Percentiles rank a stretch among this genome's conserved stretches.
These are phyloP conservation scores for Geotrichum citri-aurantii DNA, from an alignment of 1,139 yeast species.

Conservation along the genomic window DNA sequence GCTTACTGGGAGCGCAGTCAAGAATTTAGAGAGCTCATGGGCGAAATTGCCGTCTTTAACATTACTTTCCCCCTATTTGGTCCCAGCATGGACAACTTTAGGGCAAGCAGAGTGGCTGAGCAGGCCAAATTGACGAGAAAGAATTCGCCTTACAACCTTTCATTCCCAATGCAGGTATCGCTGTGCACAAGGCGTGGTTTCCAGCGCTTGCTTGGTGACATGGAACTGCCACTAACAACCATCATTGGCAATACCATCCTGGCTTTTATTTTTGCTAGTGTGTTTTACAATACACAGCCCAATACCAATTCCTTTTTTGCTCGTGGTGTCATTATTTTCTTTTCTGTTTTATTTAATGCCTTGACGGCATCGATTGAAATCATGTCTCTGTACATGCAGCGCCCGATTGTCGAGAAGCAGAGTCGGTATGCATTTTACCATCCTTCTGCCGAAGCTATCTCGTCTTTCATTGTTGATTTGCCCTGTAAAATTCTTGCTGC, in stretches of 20 bases:
- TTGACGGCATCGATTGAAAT: conserved; percentile 70
- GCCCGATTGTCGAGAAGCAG: conserved; percentile 76
- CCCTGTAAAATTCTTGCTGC: conserved; percentile 56
- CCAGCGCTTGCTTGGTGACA: conserved; percentile 59
- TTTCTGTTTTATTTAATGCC: conserved; percentile 74
- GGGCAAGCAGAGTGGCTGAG: conserved; percentile 47
- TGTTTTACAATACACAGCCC: conserved; percentile 56
- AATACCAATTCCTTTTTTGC: conserved; percentile 53
- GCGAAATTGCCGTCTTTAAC: conserved; percentile 40
- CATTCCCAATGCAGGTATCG: conserved; percentile 57
- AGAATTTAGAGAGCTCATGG: conserved; percentile 41
- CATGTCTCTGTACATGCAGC: conserved; percentile 59
- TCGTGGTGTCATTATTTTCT: conserved; percentile 68
- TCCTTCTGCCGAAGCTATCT: conserved; percentile 71
- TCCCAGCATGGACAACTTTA: conserved; percentile 29
- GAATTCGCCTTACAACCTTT: conserved; percentile 59
- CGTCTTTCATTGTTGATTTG: conserved; percentile 60
- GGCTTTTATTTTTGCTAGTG: conserved; percentile 68
- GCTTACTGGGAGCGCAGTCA: conserved; percentile 55
- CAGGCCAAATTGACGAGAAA: conserved; percentile 49
- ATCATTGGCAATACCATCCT: conserved; percentile 59
- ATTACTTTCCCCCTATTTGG: conserved; percentile 27
- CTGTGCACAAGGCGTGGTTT: conserved; percentile 57
- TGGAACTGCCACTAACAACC: conserved; percentile 54
- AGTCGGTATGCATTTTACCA: conserved; percentile 68